phyloP scores from a whole-genome alignment of 495 filamentous ascomycete genomes.

The Hypoxylon fragiforme region DNA sequence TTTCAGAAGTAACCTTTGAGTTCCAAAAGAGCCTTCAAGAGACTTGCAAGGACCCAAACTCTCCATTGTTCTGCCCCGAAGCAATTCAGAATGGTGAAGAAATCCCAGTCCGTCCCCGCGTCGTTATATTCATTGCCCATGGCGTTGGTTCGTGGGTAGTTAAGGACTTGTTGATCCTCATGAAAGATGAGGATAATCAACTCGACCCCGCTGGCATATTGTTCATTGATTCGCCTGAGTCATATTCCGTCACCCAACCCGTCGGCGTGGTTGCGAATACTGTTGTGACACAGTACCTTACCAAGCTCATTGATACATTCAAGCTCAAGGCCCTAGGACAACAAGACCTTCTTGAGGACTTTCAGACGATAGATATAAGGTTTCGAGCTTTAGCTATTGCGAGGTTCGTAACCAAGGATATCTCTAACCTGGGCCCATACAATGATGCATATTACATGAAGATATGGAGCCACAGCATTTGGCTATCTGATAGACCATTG shows the following conservation, averaged over 20 bases:
- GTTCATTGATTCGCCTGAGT: conserved; percentile 13
- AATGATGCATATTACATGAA: background rate
- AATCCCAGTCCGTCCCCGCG: background rate
- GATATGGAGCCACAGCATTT: background rate
- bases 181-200: background rate
- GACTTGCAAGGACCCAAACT: background rate
- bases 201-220: conserved; percentile 13
- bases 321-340: background rate
- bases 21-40: background rate
- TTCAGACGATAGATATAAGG: background rate
- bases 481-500: too few relatives aligned
- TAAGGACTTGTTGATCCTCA: conserved; percentile 5
- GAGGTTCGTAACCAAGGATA: background rate
- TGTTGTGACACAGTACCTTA: background rate
- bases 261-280: background rate
- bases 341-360: background rate
- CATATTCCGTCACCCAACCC: background rate
- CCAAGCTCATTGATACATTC: conserved; percentile 1
- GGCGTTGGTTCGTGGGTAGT: conserved; percentile 23
- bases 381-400: background rate
- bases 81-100: background rate
- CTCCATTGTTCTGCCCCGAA: conserved; percentile 2
- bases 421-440: background rate
- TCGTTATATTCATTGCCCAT: conserved; percentile 16
- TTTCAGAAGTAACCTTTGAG: background rate